Evolutionary conservation across 192 early-diverging fungal species (phyloP).

Genomic region (Coemansia umbellata): DNA sequence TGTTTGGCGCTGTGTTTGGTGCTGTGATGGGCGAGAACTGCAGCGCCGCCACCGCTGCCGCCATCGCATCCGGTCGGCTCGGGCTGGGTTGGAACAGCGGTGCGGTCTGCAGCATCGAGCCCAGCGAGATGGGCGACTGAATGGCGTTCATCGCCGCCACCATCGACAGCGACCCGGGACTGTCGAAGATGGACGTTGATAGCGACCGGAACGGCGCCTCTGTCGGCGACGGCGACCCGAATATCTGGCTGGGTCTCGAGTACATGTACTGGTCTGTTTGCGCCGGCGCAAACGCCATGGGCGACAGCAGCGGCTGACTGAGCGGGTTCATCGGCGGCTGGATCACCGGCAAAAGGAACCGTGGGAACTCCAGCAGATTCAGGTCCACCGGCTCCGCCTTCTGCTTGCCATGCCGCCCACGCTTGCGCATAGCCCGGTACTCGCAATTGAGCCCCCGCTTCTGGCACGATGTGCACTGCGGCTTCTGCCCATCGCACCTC

Average conservation of each 20-base stretch:
- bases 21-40: constrained; percentile 27
- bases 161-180: constrained; percentile 14
- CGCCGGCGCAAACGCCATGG: constrained; percentile 4
- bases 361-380: constrained; percentile 25
- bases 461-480: constrained; percentile 40
- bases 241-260: constrained; percentile 8
- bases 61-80: constrained; percentile 5
- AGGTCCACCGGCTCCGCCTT: no score
- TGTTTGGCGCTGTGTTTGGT: constrained; percentile 1
- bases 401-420: constrained; percentile 40
- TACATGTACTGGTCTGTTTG: not conserved
- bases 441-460: constrained; percentile 41
- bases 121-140: constrained; percentile 27
- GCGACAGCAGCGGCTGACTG: not conserved
- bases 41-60: constrained; percentile 38
- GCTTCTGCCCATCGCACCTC: constrained; percentile 34
- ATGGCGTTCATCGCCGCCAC: constrained; percentile 16
- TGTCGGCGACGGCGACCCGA: constrained; percentile 19
- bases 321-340: constrained; percentile 1
- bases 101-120: not conserved
- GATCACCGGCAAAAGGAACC: constrained; percentile 24
- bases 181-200: constrained; percentile 19
- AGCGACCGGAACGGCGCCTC: constrained; percentile 25
- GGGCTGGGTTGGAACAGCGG: not conserved
- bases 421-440: constrained; percentile 50